A percentile compares a stretch with the other conserved stretches of the same genome.
phyloP scores from a whole-genome alignment of 2,329 filamentous ascomycete genomes.

The Metarhizium anisopliae region DNA sequence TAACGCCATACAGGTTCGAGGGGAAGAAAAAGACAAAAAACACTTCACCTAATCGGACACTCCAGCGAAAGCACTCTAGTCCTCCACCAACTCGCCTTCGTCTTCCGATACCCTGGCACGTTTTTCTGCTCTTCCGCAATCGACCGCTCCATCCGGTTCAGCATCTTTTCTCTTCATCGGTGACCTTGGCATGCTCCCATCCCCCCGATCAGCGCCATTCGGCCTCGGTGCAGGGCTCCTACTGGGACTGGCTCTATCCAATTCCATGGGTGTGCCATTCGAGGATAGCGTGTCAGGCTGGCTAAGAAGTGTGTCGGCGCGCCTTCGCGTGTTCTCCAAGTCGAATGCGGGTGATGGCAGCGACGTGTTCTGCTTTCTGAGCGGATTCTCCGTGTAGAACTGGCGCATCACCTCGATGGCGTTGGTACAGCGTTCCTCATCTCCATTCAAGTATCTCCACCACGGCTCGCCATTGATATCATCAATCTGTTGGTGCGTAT shows the following conservation, averaged over 20 bases:
- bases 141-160: constrained; percentile 22
- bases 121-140: constrained; percentile 31
- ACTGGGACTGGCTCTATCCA: constrained; percentile 40
- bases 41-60: neutral
- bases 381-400: constrained; percentile 56
- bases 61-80: constrained; percentile 9
- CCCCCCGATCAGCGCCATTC: constrained; percentile 28
- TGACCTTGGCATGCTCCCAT: constrained; percentile 16
- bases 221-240: constrained; percentile 35
- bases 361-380: constrained; percentile 46
- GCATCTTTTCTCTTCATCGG: constrained; percentile 34
- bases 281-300: constrained; percentile 37
- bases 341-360: constrained; percentile 45
- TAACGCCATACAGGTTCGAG: neutral
- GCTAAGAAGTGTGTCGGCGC: constrained; percentile 32
- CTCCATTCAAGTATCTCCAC: constrained; percentile 75
- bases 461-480: constrained; percentile 70
- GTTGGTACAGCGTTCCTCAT: constrained; percentile 58
- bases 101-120: constrained; percentile 37
- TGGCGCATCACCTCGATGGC: constrained; percentile 70
- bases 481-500: constrained; percentile 65
- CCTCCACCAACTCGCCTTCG: constrained; percentile 37
- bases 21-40: neutral
- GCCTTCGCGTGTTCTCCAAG: constrained; percentile 46
- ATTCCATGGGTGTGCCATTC: constrained; percentile 37